Percentiles rank a stretch among this genome's conserved stretches.
Conservation (phyloP, 1,284 basidiomycete species). For the Malassezia vespertilionis region DNA sequence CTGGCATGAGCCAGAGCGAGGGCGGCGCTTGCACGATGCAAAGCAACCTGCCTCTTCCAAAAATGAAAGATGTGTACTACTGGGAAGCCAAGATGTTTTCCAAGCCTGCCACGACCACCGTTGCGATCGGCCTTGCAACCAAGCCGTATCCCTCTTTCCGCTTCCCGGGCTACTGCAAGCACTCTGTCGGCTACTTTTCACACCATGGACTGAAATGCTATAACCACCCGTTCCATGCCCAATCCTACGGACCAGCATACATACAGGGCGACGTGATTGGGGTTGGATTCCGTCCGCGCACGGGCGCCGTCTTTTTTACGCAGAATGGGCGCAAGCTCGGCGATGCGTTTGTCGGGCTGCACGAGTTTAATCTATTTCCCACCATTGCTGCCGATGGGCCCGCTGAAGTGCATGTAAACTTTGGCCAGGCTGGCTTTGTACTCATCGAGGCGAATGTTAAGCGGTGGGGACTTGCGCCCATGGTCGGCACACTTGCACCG, state of each 20-base stretch:
- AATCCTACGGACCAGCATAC: constrained; percentile 71
- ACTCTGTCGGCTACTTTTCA: constrained; percentile 92
- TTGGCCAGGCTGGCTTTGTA: constrained; percentile 47
- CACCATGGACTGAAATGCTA: constrained; percentile 86
- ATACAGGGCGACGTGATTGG: constrained; percentile 61
- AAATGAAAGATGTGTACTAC: constrained; percentile 48
- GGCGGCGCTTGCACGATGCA: constrained; percentile 44
- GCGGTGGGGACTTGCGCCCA: constrained; percentile 46
- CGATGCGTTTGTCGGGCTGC: constrained; percentile 43
- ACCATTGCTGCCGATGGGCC: constrained; percentile 42
- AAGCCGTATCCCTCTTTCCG: constrained; percentile 46
- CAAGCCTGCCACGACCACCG: constrained; percentile 39
- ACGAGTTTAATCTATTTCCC: constrained; percentile 44
- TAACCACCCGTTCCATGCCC: constrained; percentile 86
- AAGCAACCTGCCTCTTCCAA: constrained; percentile 45
- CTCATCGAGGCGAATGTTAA: constrained; percentile 47
- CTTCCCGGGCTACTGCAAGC: constrained; percentile 61
- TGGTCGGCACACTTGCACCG: constrained; percentile 44
- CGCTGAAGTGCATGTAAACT: constrained; percentile 44
- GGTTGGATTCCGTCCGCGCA: constrained; percentile 42
- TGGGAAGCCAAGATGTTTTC: constrained; percentile 48
- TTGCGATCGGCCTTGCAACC: constrained; percentile 41
- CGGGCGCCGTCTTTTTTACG: constrained; percentile 46
- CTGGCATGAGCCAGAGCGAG: constrained; percentile 45
- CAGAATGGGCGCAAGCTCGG: constrained; percentile 44